phyloP scores from a whole-genome alignment of 257 asterid genomes.

The Striga asiatica region DNA sequence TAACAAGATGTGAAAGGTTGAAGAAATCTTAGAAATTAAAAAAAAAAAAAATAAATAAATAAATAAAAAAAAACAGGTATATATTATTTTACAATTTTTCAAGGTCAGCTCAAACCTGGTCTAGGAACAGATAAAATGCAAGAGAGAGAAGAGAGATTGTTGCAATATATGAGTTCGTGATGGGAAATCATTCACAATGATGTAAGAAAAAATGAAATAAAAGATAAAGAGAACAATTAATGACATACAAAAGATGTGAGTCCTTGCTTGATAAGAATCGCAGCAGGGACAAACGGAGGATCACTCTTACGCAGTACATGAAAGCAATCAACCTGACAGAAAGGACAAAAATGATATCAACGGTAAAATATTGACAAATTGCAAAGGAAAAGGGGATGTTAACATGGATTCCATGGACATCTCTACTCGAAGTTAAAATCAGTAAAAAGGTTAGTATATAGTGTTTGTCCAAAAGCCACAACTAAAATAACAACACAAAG shows the following conservation, averaged over 20 bases:
- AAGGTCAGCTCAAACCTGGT: background rate
- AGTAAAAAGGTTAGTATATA: too few relatives aligned
- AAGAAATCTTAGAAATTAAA: background rate
- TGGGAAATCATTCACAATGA: background rate
- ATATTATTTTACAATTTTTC: too few relatives aligned
- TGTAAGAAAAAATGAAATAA: background rate
- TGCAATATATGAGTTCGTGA: background rate
- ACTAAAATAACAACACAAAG: too few relatives aligned
- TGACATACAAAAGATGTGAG: constrained; percentile 71
- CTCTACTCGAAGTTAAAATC: background rate
- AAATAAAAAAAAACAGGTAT: too few relatives aligned
- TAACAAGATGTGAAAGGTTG: background rate
- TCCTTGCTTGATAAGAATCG: constrained; percentile 81
- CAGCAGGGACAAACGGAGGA: constrained; percentile 84
- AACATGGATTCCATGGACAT: too few relatives aligned
- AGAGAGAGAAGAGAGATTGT: background rate
- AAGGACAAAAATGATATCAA: background rate
- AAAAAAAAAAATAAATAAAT: background rate
- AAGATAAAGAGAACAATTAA: constrained; percentile 8
- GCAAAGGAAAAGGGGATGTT: too few relatives aligned
- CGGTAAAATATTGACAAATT: too few relatives aligned
- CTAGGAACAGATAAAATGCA: background rate
- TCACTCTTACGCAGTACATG: constrained; percentile 93
- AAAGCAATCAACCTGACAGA: constrained; percentile 82
- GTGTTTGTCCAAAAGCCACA: too few relatives aligned